Evolutionary conservation across 192 early-diverging fungal genomes (phyloP).

Genomic region (Linnemannia exigua): DNA sequence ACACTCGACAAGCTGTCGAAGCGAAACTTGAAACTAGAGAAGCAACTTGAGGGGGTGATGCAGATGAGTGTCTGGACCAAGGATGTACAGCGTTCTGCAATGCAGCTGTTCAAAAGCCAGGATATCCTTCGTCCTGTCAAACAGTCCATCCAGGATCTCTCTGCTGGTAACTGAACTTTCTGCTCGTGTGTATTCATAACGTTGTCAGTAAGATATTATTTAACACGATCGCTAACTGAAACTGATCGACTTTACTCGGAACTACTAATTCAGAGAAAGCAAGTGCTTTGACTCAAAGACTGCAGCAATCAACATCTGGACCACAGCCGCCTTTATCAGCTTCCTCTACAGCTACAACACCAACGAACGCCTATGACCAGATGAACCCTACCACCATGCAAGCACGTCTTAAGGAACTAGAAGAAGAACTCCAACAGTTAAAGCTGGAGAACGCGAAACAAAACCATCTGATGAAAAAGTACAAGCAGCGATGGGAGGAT

Average conservation of each 20-base stretch:
- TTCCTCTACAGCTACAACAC: background rate
- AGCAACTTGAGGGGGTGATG: slow-evolving; percentile 49
- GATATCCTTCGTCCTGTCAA: slow-evolving; percentile 51
- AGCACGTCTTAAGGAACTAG: slow-evolving; percentile 67
- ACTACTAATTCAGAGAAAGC: background rate
- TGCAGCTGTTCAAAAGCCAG: slow-evolving; percentile 53
- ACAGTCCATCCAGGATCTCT: slow-evolving; percentile 43
- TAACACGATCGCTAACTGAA: background rate
- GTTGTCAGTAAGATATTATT: background rate
- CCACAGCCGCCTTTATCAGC: background rate
- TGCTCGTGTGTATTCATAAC: background rate
- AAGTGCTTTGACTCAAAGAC: background rate
- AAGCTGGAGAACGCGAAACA: slow-evolving; percentile 66
- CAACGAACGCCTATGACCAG: background rate
- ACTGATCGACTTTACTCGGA: background rate
- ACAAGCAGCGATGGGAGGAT: slow-evolving; percentile 85
- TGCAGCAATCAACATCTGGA: background rate
- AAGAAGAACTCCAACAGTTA: slow-evolving; percentile 66
- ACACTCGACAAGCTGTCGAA: slow-evolving; percentile 72
- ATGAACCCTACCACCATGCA: slow-evolving; percentile 45
- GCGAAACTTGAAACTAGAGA: slow-evolving; percentile 52
- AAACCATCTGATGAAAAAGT: slow-evolving; percentile 70
- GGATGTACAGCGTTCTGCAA: slow-evolving; percentile 45
- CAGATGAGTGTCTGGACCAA: slow-evolving; percentile 57
- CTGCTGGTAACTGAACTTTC: slow-evolving; percentile 13